Evolutionary conservation across 1,284 basidiomycete genomes (phyloP).

Genomic region (Tremellales sp.): DNA sequence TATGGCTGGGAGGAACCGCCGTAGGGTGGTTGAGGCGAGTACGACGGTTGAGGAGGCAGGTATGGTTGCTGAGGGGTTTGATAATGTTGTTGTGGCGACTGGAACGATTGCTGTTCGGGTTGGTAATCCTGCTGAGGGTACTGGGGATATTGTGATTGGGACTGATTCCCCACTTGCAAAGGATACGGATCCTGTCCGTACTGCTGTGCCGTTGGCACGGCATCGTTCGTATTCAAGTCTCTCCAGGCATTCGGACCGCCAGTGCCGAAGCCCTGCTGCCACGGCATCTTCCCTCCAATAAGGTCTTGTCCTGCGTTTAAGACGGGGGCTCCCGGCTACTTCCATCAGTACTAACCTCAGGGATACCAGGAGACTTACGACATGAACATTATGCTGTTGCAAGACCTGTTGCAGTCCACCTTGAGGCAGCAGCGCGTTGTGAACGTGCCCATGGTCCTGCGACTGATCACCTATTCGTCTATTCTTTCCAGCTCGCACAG

Average conservation of each 20-base stretch:
- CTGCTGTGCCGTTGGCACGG: not conserved
- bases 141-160: not conserved
- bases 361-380: conserved; percentile 28
- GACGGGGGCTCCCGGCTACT: conserved; percentile 37
- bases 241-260: conserved; percentile 46
- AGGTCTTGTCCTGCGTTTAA: conserved; percentile 48
- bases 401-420: conserved; percentile 47
- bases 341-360: not conserved
- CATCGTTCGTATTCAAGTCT: too few relatives aligned
- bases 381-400: conserved; percentile 45
- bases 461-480: conserved; percentile 54
- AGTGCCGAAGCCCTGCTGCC: conserved; percentile 46
- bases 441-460: conserved; percentile 37
- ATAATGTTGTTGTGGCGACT: too few relatives aligned
- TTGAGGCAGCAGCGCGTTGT: conserved; percentile 39
- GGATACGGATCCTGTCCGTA: too few relatives aligned
- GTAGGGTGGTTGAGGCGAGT: too few relatives aligned
- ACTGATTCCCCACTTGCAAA: not conserved
- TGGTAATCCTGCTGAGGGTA: not conserved
- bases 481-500: conserved; percentile 70
- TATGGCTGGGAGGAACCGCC: too few relatives aligned
- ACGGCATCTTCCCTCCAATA: conserved; percentile 46
- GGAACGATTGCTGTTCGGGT: not conserved
- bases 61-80: too few relatives aligned
- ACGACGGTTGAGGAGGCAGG: too few relatives aligned